These are phyloP conservation scores for Rhizoclosmatium sp. DNA, from an alignment of 192 early-diverging fungal genomes.

Conservation along the genomic window DNA sequence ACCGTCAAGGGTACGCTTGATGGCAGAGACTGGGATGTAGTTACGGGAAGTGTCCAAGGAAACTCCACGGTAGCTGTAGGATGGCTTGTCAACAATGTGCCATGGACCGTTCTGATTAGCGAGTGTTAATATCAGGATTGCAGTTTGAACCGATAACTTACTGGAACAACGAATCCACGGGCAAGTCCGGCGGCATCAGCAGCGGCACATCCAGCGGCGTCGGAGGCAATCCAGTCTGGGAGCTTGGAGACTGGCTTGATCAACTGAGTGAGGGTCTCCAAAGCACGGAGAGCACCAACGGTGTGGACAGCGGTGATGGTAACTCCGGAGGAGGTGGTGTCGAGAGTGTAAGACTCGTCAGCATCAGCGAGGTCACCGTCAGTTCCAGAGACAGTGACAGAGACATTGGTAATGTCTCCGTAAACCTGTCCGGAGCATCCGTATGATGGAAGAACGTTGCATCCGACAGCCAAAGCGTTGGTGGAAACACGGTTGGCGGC, in stretches of 20 bases:
- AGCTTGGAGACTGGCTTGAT: conserved; percentile 35
- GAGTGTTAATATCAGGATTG: background rate
- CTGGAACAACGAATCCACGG: conserved; percentile 23
- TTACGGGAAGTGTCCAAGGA: conserved; percentile 50
- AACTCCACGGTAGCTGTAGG: conserved; percentile 39
- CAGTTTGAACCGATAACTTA: background rate
- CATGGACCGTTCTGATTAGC: conserved; percentile 6
- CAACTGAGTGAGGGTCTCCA: conserved; percentile 78
- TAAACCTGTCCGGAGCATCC: no score
- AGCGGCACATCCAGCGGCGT: conserved; percentile 59
- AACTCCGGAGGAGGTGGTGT: background rate
- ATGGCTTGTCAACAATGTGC: conserved; percentile 21
- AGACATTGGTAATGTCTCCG: background rate
- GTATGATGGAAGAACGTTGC: background rate
- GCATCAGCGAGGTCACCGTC: conserved; percentile 46
- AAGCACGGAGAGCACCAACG: conserved; percentile 74
- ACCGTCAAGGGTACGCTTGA: conserved; percentile 41
- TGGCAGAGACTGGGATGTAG: conserved; percentile 41
- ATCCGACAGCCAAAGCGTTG: background rate
- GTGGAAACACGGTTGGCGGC: background rate
- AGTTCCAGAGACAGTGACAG: conserved; percentile 9
- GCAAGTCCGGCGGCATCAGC: background rate
- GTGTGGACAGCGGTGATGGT: conserved; percentile 62
- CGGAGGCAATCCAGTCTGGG: conserved; percentile 49
- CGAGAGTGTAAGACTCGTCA: conserved; percentile 35